Conservation (phyloP, 306 rosid species). For the Datisca glomerata region DNA sequence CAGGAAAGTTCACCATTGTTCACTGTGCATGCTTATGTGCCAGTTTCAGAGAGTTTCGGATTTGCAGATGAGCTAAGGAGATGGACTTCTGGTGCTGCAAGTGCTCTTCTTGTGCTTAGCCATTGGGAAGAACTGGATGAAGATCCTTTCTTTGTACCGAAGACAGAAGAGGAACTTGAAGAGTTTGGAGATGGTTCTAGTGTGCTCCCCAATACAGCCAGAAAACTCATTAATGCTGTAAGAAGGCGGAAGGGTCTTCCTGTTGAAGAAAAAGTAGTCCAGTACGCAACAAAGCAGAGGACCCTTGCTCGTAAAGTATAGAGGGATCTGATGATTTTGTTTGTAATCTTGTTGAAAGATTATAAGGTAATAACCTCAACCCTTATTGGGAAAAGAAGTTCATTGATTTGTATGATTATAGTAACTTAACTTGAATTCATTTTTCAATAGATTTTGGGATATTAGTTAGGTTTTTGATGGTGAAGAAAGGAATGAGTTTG, state of each 20-base stretch:
- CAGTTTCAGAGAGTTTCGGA: slow-evolving; percentile 87
- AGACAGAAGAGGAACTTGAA: slow-evolving; percentile 81
- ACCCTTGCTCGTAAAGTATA: slow-evolving; percentile 81
- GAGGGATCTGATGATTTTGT: too few species aligned
- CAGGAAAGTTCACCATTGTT: slow-evolving; percentile 94
- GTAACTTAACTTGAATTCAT: too few species aligned
- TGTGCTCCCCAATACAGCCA: slow-evolving; percentile 82
- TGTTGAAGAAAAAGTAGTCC: slow-evolving; percentile 88
- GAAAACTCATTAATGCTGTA: slow-evolving; percentile 65
- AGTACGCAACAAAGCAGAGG: slow-evolving; percentile 87
- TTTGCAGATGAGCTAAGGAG: slow-evolving; percentile 83
- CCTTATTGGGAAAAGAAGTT: too few species aligned
- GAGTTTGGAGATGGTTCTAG: slow-evolving; percentile 96
- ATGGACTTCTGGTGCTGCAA: slow-evolving; percentile 77
- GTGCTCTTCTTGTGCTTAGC: slow-evolving; percentile 80
- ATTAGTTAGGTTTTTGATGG: too few species aligned
- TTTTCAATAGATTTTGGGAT: too few species aligned
- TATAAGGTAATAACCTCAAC: too few species aligned
- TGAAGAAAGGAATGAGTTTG: too few species aligned
- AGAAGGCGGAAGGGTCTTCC: slow-evolving; percentile 81
- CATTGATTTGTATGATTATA: too few species aligned
- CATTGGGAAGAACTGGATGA: slow-evolving; percentile 86
- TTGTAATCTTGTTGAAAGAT: too few species aligned
- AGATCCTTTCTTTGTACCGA: slow-evolving; percentile 92
- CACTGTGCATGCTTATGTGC: slow-evolving; percentile 82